These are phyloP conservation scores for Scutellaria minor DNA, from an alignment of 257 asterid species.

Conservation along the genomic window DNA sequence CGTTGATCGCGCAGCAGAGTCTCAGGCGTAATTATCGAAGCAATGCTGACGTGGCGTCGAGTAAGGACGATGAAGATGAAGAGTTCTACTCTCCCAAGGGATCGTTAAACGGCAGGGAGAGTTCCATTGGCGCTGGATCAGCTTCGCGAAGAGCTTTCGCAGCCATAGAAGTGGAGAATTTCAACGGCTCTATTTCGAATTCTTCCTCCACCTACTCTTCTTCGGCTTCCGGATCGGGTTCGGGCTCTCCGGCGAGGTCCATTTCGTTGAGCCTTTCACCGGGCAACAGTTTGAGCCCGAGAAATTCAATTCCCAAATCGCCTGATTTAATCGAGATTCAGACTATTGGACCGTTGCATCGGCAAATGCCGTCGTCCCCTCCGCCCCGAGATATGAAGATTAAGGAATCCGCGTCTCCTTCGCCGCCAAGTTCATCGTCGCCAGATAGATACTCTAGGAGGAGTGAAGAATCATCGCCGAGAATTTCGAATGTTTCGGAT, in stretches of 20 bases:
- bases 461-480: conserved; percentile 69
- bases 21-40: conserved; percentile 39
- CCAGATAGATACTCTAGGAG: conserved; percentile 62
- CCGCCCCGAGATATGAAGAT: conserved; percentile 30
- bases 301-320: conserved; percentile 68
- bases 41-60: conserved; percentile 50
- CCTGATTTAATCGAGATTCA: conserved; percentile 83
- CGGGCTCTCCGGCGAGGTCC: conserved; percentile 86
- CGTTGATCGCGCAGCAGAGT: conserved; percentile 50
- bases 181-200: conserved; percentile 57
- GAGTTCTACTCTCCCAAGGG: conserved; percentile 91
- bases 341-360: conserved; percentile 45
- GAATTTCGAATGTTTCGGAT: conserved; percentile 51
- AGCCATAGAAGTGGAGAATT: conserved; percentile 56
- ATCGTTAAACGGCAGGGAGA: conserved; percentile 70
- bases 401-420: conserved; percentile 46
- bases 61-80: conserved; percentile 66
- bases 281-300: conserved; percentile 68
- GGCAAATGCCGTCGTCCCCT: conserved; percentile 40
- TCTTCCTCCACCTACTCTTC: conserved; percentile 71
- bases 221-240: conserved; percentile 72
- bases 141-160: conserved; percentile 71
- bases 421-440: conserved; percentile 75
- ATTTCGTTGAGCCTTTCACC: conserved; percentile 82
- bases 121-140: conserved; percentile 74